A percentile compares a stretch with the other conserved stretches of the same genome.
Conservation (phyloP, 116 monocot genomes). For the Zostera marina region DNA sequence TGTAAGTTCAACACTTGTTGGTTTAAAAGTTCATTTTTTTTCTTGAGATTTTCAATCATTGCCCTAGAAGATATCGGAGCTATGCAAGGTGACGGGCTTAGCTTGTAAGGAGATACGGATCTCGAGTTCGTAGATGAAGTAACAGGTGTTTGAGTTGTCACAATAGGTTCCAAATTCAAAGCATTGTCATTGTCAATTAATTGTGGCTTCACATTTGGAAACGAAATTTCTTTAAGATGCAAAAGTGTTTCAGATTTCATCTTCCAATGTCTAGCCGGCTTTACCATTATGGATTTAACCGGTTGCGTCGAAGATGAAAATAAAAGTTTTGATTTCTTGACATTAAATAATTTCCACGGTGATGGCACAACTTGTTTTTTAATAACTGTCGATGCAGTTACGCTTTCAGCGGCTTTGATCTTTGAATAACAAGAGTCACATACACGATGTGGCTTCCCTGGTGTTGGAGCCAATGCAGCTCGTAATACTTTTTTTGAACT, state of each 20-base stretch:
- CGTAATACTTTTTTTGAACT: constrained; percentile 46
- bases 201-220: too few species aligned
- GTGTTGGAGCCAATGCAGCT: constrained; percentile 18
- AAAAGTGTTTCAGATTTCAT: too few species aligned
- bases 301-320: too few species aligned
- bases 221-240: too few species aligned
- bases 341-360: neutral
- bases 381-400: constrained; percentile 1
- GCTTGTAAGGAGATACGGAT: too few species aligned
- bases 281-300: too few species aligned
- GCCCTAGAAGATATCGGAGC: constrained; percentile 8
- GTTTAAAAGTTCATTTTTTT: constrained; percentile 28
- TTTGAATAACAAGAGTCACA: constrained; percentile 59
- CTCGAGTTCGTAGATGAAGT: neutral
- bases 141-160: too few species aligned
- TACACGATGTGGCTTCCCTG: constrained; percentile 32
- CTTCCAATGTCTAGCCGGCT: too few species aligned
- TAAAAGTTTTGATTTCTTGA: too few species aligned
- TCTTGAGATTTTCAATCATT: constrained; percentile 26
- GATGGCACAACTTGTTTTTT: constrained; percentile 16
- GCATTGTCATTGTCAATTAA: too few species aligned
- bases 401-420: constrained; percentile 29
- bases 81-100: too few species aligned
- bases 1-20: constrained; percentile 29
- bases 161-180: too few species aligned